phyloP scores from a whole-genome alignment of 2,329 filamentous ascomycete genomes.

The Cadophora sp. region DNA sequence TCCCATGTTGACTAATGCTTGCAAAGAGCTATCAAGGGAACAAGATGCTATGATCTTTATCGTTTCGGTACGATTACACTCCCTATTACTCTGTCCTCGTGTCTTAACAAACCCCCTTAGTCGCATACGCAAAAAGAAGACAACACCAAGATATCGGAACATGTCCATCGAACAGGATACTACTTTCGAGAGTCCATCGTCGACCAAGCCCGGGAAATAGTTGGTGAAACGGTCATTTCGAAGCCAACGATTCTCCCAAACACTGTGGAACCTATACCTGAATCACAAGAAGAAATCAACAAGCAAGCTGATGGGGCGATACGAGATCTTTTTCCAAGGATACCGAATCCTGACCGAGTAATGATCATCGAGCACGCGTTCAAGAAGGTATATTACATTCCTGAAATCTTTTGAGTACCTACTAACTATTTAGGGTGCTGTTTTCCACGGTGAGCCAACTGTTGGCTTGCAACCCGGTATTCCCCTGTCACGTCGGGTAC shows the following conservation, averaged over 20 bases:
- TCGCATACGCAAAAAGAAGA: conserved; percentile 35
- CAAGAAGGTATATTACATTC: conserved; percentile 57
- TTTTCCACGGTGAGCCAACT: conserved; percentile 58
- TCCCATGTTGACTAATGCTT: conserved; percentile 63
- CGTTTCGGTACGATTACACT: conserved; percentile 60
- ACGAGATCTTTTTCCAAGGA: conserved; percentile 68
- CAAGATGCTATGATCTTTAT: conserved; percentile 70
- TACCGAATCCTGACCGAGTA: conserved; percentile 68
- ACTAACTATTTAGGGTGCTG: conserved; percentile 52
- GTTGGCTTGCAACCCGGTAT: conserved; percentile 64
- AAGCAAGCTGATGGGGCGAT: conserved; percentile 67
- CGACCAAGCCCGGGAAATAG: conserved; percentile 55
- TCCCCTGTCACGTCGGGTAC: conserved; percentile 65
- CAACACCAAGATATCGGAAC: conserved; percentile 45
- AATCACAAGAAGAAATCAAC: conserved; percentile 65
- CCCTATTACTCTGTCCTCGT: background rate
- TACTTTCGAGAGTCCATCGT: conserved; percentile 66
- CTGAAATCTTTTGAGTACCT: conserved; percentile 3
- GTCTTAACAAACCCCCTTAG: conserved; percentile 11
- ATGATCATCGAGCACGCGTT: conserved; percentile 69
- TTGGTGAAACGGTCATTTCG: conserved; percentile 42
- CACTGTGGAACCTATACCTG: conserved; percentile 64
- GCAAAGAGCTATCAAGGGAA: conserved; percentile 70
- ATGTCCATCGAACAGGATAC: conserved; percentile 65
- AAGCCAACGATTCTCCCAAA: conserved; percentile 41